These are phyloP conservation scores for Aspergillus asperescens DNA, from an alignment of 495 filamentous ascomycete genomes.

Conservation along the genomic window DNA sequence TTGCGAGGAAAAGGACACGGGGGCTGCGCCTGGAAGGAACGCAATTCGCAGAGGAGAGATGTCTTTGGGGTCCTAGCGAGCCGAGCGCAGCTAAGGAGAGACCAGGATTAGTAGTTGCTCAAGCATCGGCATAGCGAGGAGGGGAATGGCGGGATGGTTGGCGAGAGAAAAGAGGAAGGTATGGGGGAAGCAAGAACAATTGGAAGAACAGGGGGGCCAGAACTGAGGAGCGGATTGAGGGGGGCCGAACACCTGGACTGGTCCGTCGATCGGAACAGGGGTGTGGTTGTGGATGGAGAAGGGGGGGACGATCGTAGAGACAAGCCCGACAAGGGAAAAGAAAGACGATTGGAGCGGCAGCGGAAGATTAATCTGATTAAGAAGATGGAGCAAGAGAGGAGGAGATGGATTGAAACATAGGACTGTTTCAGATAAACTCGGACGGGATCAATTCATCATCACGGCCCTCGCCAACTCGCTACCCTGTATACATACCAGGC, in stretches of 20 bases:
- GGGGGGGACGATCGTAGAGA: not conserved
- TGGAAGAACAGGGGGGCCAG: not conserved
- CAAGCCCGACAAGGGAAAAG: not conserved
- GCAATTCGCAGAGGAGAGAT: constrained; percentile 5
- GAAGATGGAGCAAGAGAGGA: constrained; percentile 2
- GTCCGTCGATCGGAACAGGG: constrained; percentile 13
- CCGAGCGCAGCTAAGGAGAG: constrained; percentile 11
- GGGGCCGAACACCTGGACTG: constrained; percentile 9
- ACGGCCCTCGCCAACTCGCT: constrained; percentile 15
- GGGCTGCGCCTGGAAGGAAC: constrained; percentile 11
- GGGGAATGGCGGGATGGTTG: not conserved
- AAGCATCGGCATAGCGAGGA: constrained; percentile 8
- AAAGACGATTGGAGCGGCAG: not conserved
- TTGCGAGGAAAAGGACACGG: constrained; percentile 16
- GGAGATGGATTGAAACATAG: constrained; percentile 18
- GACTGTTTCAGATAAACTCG: constrained; percentile 22
- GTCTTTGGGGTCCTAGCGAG: constrained; percentile 3
- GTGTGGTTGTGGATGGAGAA: not conserved
- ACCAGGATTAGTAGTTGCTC: constrained; percentile 11
- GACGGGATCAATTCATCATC: constrained; percentile 7
- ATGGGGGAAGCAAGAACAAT: constrained; percentile 11
- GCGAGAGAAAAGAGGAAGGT: constrained; percentile 1
- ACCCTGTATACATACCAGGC: not conserved
- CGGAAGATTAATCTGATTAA: not conserved
- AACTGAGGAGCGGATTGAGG: not conserved